phyloP scores from a whole-genome alignment of 768 basidiomycete genomes.

The Boletus rex-veris region DNA sequence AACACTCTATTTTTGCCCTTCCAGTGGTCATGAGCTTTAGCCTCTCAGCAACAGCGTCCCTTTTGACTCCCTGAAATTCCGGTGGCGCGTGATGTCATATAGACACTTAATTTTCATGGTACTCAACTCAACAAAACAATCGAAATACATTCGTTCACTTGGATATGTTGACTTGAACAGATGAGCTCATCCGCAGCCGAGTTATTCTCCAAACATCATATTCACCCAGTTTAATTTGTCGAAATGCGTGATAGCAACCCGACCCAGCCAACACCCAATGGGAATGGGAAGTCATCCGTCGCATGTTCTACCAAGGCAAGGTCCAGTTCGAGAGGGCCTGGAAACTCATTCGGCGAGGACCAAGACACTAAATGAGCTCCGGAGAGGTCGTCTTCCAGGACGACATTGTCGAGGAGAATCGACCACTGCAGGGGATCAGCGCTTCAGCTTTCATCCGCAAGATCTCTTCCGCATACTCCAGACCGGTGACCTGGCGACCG shows the following conservation, averaged over 20 bases:
- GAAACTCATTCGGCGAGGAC: too few species aligned
- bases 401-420: constrained; percentile 49
- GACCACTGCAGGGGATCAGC: constrained; percentile 49
- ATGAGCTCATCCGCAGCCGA: too few species aligned
- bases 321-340: too few species aligned
- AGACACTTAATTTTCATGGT: too few species aligned
- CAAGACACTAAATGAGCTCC: constrained; percentile 37
- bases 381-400: constrained; percentile 35
- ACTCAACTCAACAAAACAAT: too few species aligned
- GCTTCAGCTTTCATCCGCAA: constrained; percentile 42
- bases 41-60: too few species aligned
- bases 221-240: too few species aligned
- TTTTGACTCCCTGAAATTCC: too few species aligned
- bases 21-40: constrained; percentile 51
- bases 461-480: constrained; percentile 40
- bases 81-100: too few species aligned
- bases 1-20: constrained; percentile 35
- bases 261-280: constrained; percentile 53
- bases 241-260: constrained; percentile 30
- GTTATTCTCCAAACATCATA: too few species aligned
- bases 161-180: too few species aligned
- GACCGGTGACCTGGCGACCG: constrained; percentile 39
- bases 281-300: constrained; percentile 73
- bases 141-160: too few species aligned
- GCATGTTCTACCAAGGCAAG: constrained; percentile 77